A percentile compares a stretch with the other conserved stretches of the same genome.
Conservation (phyloP, 495 filamentous ascomycete genomes). For the Xylaria flabelliformis region DNA sequence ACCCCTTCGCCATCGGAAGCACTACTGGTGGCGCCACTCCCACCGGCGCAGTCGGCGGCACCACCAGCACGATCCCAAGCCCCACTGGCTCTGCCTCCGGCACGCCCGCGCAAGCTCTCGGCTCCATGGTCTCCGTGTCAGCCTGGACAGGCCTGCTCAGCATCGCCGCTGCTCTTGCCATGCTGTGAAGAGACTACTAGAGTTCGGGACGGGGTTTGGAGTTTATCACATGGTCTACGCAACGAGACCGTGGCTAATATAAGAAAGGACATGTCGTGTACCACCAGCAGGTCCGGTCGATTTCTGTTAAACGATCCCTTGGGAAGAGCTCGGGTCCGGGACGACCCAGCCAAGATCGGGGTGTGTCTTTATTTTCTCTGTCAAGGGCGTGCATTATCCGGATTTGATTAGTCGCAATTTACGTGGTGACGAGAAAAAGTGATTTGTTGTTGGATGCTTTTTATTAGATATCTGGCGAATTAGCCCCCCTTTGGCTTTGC, state of each 20-base stretch:
- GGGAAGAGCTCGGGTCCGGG: conserved; percentile 8
- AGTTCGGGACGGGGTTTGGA: background rate
- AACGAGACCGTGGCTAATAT: conserved; percentile 1
- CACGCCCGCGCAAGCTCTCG: conserved; percentile 20
- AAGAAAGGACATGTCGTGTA: conserved; percentile 5
- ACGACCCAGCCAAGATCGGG: background rate
- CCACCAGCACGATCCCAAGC: conserved; percentile 36
- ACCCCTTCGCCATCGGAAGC: conserved; percentile 44
- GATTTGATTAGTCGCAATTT: background rate
- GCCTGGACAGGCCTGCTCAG: conserved; percentile 38
- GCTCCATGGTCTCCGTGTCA: conserved; percentile 33
- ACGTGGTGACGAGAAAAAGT: conserved; percentile 2
- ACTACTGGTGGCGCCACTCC: conserved; percentile 41
- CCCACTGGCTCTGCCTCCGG: background rate
- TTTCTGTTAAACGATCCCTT: background rate
- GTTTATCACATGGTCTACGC: background rate
- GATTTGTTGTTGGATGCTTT: conserved; percentile 17
- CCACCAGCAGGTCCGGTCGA: background rate
- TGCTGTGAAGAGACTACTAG: conserved; percentile 39
- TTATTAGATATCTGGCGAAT: conserved; percentile 29
- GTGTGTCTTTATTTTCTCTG: background rate
- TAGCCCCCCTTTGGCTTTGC: conserved; percentile 30
- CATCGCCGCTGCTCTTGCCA: conserved; percentile 43
- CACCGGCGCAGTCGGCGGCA: conserved; percentile 40
- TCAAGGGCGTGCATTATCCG: background rate